Conservation (phyloP, 805 yeast genomes). For the Myxozyma lipomycoides region DNA sequence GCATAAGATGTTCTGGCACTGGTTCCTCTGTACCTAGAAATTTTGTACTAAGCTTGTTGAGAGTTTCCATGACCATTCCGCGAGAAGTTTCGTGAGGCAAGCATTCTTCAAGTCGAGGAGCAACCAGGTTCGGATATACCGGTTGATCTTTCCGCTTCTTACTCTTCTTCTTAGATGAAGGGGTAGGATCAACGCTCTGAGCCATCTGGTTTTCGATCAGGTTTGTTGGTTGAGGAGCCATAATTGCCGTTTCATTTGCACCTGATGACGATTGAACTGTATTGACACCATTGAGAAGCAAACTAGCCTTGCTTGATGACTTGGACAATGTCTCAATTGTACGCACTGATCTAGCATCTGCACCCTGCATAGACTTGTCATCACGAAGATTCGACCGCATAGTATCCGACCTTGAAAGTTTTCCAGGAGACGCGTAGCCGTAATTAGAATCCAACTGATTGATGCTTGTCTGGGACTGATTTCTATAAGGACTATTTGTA, state of each 20-base stretch:
- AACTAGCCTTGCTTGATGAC: constrained; percentile 1
- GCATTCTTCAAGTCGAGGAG: constrained; percentile 23
- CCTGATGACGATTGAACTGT: constrained; percentile 23
- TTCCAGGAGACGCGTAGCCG: constrained; percentile 1
- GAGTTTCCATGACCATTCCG: constrained; percentile 11
- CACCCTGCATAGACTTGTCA: constrained; percentile 1
- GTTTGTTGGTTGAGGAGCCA: constrained; percentile 23
- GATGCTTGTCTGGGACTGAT: constrained; percentile 7
- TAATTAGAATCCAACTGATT: constrained; percentile 5
- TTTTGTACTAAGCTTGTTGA: constrained; percentile 7
- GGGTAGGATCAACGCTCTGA: background rate
- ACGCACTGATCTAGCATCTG: constrained; percentile 10
- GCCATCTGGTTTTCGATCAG: constrained; percentile 4
- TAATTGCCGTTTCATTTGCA: constrained; percentile 21
- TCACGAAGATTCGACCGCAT: background rate
- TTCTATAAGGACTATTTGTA: background rate
- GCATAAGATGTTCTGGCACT: constrained; percentile 5
- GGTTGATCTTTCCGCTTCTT: constrained; percentile 19
- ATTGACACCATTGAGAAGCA: background rate
- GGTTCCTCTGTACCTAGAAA: constrained; percentile 6
- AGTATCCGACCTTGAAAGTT: constrained; percentile 1
- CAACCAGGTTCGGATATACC: constrained; percentile 20
- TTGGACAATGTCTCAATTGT: constrained; percentile 20
- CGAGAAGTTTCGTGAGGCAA: constrained; percentile 4
- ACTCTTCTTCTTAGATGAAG: constrained; percentile 8